A percentile compares a stretch with the other conserved stretches of the same genome.
phyloP scores from a whole-genome alignment of 192 early-diverging fungal genomes.

The Coemansia guatemalensis region DNA sequence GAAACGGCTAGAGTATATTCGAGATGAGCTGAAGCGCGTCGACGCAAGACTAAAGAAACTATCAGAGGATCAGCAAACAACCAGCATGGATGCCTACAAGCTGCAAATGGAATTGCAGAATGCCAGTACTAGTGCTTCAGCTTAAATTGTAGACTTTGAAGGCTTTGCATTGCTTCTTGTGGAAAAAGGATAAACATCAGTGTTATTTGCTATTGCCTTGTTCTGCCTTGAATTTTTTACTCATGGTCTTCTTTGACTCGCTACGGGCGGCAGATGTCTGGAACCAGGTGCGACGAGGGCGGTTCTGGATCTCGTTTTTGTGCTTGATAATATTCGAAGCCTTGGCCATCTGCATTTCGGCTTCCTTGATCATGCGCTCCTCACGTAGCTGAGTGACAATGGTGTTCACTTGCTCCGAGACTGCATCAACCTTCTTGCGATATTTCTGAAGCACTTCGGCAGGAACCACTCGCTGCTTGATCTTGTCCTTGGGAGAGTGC shows the following conservation, averaged over 20 bases:
- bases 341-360: constrained; percentile 92
- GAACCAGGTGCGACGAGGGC: constrained; percentile 96
- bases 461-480: constrained; percentile 90
- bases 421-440: constrained; percentile 64
- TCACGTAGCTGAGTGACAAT: constrained; percentile 73
- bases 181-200: neutral
- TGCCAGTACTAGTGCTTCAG: constrained; percentile 3
- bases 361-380: constrained; percentile 74
- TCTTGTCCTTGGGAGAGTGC: constrained; percentile 67
- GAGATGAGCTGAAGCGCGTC: constrained; percentile 80
- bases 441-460: constrained; percentile 75
- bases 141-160: neutral
- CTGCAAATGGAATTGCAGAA: constrained; percentile 52
- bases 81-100: constrained; percentile 72
- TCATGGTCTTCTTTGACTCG: constrained; percentile 50
- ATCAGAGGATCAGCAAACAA: constrained; percentile 79
- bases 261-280: constrained; percentile 76
- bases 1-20: constrained; percentile 93
- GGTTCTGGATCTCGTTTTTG: constrained; percentile 81
- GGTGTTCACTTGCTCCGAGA: constrained; percentile 67
- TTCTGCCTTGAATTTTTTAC: constrained; percentile 4
- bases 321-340: constrained; percentile 81
- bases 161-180: constrained; percentile 1
- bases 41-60: constrained; percentile 81
- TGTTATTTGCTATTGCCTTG: neutral